A percentile compares a stretch with the other conserved stretches of the same genome.
These are phyloP conservation scores for Zymoseptoria pseudotritici DNA, from an alignment of 2,329 filamentous ascomycete species.

Conservation along the genomic window DNA sequence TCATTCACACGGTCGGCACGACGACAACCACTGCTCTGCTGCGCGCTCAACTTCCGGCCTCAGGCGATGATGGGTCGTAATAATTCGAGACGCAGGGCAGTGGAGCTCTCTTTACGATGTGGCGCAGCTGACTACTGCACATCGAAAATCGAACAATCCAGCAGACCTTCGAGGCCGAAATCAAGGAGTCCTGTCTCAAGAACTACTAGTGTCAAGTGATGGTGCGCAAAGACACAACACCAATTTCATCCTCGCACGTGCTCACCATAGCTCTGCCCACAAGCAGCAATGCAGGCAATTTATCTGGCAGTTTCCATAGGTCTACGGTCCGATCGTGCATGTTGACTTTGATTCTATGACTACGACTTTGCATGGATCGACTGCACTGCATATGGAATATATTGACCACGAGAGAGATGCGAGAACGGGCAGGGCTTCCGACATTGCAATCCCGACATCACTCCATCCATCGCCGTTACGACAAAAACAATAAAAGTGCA, in stretches of 20 bases:
- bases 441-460: not conserved
- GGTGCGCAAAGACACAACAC: not conserved
- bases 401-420: not conserved
- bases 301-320: not conserved
- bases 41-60: not conserved
- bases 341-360: not conserved
- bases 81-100: not conserved
- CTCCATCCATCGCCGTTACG: not conserved
- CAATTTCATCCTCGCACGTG: not conserved
- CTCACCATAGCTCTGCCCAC: not conserved
- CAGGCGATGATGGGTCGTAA: not conserved
- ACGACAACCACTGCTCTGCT: not conserved
- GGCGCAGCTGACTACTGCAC: not conserved
- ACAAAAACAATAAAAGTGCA: not conserved
- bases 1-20: not conserved
- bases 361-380: not conserved
- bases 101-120: not conserved
- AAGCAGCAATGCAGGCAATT: not conserved
- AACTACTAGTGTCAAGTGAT: not conserved
- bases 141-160: not conserved
- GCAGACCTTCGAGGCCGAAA: not conserved
- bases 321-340: not conserved
- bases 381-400: not conserved
- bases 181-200: not conserved
- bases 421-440: not conserved